These are phyloP conservation scores for Umbelopsis vinacea DNA, from an alignment of 192 early-diverging fungal genomes.

Conservation along the genomic window DNA sequence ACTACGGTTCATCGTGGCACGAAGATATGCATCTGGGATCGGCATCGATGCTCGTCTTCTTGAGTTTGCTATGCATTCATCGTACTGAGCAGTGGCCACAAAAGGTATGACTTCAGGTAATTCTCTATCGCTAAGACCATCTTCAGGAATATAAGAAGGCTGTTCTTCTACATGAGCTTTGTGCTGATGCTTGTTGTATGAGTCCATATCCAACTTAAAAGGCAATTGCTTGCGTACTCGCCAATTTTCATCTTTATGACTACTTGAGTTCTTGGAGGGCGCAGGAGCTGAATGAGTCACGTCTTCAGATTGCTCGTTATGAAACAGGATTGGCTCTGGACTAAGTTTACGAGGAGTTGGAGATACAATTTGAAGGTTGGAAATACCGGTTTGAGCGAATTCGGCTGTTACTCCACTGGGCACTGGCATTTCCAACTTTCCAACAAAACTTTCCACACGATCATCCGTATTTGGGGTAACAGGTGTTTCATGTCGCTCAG, in stretches of 20 bases:
- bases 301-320: not conserved
- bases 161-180: not conserved
- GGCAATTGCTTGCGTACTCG: not conserved
- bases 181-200: not conserved
- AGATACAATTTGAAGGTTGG: slow-evolving; percentile 8
- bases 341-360: slow-evolving; percentile 9
- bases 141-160: not conserved
- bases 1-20: slow-evolving; percentile 10
- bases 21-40: not conserved
- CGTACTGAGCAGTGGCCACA: not conserved
- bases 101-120: not conserved
- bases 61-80: not conserved
- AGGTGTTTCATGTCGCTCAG: not conserved
- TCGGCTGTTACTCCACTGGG: not conserved
- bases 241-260: not conserved
- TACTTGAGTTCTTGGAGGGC: not conserved
- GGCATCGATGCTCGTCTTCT: not conserved
- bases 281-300: not conserved
- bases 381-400: not conserved
- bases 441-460: not conserved
- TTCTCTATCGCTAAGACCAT: not conserved
- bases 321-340: not conserved
- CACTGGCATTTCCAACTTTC: not conserved
- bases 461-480: not conserved
- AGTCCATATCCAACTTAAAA: slow-evolving; percentile 1